These are phyloP conservation scores for Yarrowia sp. DNA, from an alignment of 805 yeast species.

Conservation along the genomic window DNA sequence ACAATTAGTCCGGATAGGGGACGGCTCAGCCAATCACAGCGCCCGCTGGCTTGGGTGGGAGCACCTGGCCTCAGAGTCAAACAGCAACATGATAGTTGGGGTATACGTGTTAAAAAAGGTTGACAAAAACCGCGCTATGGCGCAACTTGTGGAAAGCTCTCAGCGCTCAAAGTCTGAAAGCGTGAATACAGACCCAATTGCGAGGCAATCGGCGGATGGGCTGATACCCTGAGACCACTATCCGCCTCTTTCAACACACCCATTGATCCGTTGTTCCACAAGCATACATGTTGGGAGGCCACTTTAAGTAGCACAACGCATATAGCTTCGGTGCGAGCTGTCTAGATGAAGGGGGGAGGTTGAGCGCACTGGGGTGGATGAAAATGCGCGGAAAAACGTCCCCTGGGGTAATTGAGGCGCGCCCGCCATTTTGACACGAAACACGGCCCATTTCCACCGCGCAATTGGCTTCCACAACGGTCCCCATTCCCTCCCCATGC, in stretches of 20 bases:
- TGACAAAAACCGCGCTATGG: conserved; percentile 2
- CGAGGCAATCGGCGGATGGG: no score
- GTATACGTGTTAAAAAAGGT: conserved; percentile 17
- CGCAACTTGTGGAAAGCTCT: no score
- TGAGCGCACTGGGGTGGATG: not conserved
- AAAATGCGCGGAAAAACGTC: not conserved
- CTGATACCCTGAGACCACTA: no score
- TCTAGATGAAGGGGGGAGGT: not conserved
- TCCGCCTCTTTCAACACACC: not conserved
- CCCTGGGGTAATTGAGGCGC: not conserved
- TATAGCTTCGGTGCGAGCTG: not conserved
- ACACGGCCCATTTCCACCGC: not conserved
- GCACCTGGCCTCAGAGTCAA: not conserved
- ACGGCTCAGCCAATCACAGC: conserved; percentile 15
- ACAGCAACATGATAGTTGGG: conserved; percentile 24
- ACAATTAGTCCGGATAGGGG: conserved; percentile 36
- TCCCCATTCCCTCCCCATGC: not conserved
- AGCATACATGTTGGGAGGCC: conserved; percentile 18
- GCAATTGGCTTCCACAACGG: conserved; percentile 3
- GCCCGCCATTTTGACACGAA: not conserved
- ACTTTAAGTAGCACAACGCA: conserved; percentile 35
- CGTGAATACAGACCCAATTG: no score
- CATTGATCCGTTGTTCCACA: conserved; percentile 21
- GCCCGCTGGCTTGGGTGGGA: conserved; percentile 8
- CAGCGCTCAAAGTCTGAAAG: no score